Evolutionary conservation across 1,139 yeast species (phyloP), one percentile per base, ranked within the genome.

Genomic region (Candida sp.): DNA sequence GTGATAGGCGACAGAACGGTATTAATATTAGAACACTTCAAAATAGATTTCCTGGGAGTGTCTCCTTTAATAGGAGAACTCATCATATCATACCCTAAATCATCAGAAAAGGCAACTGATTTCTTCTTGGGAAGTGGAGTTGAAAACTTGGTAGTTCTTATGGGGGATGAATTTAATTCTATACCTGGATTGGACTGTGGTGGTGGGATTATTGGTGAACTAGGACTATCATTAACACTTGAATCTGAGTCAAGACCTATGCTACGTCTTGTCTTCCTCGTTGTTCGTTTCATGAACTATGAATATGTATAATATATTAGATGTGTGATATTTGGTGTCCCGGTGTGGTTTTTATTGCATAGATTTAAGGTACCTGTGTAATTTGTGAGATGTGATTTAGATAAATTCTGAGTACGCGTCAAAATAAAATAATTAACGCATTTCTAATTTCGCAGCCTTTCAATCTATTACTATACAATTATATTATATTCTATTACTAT

Each of bases 91-190:
- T 64, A 58, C 1, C 62, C 61, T 40, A 72, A 52, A 39, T 64
- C 70, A 42, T 71, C 77, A 1, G 77, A 70, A 48, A 73, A 73
- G 21, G 70, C 68, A 30, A 73, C 79, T 7, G 61, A 50, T 45
- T 71, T 71, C 51, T 58, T 63, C 37, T 49, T 50, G 44, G 55
- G 56, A 7, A 50, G 43, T 7, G 71, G 70, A 12, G 36, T 11
- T 27, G 50, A 44, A n/a, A 48, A 36, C 15, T 32, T 22, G 12
- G 29, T 33, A 39, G 29, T 38, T 33, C 52, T 56, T 2, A 56
- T 54, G 2, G 63, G 63, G 5, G 62, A 57, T 4, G 63, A 58
- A 42, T 57, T 51, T 27, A 51, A 38, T 8, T 48, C 47, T 11
- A 32, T 11, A 11, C 19, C 34, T 6, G 29, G 29, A 25, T 11